Evolutionary conservation across 1,139 yeast genomes (phyloP).

Genomic region (Saccharomyces hybrid): DNA sequence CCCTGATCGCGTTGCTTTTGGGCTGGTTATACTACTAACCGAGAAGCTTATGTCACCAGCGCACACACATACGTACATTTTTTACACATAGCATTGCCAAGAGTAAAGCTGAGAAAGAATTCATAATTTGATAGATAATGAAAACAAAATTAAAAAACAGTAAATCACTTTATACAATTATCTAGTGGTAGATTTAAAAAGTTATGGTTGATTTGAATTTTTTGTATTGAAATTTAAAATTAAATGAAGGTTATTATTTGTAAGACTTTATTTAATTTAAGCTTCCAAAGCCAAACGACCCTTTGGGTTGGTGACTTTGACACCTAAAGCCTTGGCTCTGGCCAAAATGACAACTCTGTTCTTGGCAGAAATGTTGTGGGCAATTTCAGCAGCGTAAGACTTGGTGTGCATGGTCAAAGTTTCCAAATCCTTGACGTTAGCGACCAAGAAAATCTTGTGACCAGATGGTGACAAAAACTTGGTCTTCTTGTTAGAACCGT

Average conservation of each 20-base stretch:
- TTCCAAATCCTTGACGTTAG: conserved; percentile 91
- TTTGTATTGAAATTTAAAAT: background rate
- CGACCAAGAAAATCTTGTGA: conserved; percentile 93
- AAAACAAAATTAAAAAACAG: conserved; percentile 10
- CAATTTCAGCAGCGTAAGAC: conserved; percentile 99
- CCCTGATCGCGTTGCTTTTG: conserved; percentile 46
- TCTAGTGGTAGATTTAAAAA: background rate
- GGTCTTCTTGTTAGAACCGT: conserved; percentile 99
- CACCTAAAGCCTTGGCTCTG: conserved; percentile 97
- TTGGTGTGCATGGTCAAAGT: conserved; percentile 94
- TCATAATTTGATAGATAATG: background rate
- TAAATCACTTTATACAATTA: background rate
- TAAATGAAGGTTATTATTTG: conserved; percentile 1
- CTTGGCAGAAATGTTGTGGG: conserved; percentile 96
- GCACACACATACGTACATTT: no score
- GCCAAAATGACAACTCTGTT: conserved; percentile 96
- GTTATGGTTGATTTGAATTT: background rate
- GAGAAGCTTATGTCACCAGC: no score
- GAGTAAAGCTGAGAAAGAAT: background rate
- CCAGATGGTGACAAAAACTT: conserved; percentile 95
- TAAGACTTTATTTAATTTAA: conserved; percentile 37
- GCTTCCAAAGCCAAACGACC: conserved; percentile 99
- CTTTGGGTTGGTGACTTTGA: conserved; percentile 98
- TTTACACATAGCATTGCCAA: background rate
- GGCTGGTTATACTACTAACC: conserved; percentile 50